These are phyloP conservation scores for Trichocladium antarcticum DNA, from an alignment of 495 filamentous ascomycete genomes.

Conservation along the genomic window DNA sequence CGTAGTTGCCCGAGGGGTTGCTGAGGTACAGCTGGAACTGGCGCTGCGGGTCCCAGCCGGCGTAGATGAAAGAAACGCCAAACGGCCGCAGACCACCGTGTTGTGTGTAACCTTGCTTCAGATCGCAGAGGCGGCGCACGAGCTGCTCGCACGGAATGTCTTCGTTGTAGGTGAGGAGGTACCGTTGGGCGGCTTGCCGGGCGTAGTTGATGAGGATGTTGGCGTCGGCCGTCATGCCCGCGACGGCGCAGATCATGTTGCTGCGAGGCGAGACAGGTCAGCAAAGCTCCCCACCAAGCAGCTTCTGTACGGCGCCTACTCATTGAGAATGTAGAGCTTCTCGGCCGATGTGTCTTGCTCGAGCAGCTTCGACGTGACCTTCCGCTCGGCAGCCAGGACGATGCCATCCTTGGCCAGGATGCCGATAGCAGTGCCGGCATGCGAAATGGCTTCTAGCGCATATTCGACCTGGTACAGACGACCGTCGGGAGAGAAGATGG, in stretches of 20 bases:
- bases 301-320: slow-evolving; percentile 48
- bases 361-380: slow-evolving; percentile 97
- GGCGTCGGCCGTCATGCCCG: slow-evolving; percentile 97
- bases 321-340: slow-evolving; percentile 98
- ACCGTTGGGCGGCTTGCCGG: slow-evolving; percentile 88
- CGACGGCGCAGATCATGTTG: slow-evolving; percentile 99
- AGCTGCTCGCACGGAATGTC: slow-evolving; percentile 99
- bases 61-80: slow-evolving; percentile 99
- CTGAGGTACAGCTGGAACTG: slow-evolving; percentile 99
- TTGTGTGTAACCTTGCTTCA: slow-evolving; percentile 99
- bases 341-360: slow-evolving; percentile 99
- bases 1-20: slow-evolving; percentile 99
- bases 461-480: slow-evolving; percentile 99
- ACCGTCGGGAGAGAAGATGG: slow-evolving; percentile 98
- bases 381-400: slow-evolving; percentile 95
- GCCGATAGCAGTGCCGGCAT: slow-evolving; percentile 91
- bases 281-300: neutral
- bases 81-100: slow-evolving; percentile 96
- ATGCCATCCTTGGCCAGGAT: slow-evolving; percentile 97
- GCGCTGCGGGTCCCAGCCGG: slow-evolving; percentile 85
- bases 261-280: slow-evolving; percentile 35
- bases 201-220: slow-evolving; percentile 99
- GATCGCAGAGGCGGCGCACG: slow-evolving; percentile 88
- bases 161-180: slow-evolving; percentile 98
- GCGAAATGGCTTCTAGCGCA: slow-evolving; percentile 95